A percentile compares a stretch with the other conserved stretches of the same genome.
phyloP scores from a whole-genome alignment of 2,329 filamentous ascomycete species.

The Pseudocercospora fijiensis region DNA sequence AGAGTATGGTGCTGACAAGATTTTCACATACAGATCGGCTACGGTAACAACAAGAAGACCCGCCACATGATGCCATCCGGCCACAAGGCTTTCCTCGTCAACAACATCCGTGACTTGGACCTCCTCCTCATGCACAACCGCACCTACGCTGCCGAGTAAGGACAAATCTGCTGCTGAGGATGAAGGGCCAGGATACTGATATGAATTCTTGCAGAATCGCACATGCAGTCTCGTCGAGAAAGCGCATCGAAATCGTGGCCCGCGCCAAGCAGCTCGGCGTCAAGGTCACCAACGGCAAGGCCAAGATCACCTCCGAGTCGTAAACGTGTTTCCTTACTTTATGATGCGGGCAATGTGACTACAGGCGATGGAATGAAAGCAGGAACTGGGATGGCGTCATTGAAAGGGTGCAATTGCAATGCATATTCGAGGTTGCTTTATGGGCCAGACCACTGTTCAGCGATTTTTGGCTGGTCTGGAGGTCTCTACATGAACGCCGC shows the following conservation, averaged over 20 bases:
- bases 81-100: slow-evolving; percentile 99
- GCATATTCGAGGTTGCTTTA: slow-evolving; percentile 11
- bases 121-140: slow-evolving; percentile 99
- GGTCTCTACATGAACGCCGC: slow-evolving; percentile 28
- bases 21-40: slow-evolving; percentile 73
- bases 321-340: slow-evolving; percentile 39
- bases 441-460: slow-evolving; percentile 13
- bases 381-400: slow-evolving; percentile 21
- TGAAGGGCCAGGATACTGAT: slow-evolving; percentile 39
- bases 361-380: slow-evolving; percentile 20
- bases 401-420: slow-evolving; percentile 8
- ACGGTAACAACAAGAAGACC: slow-evolving; percentile 99
- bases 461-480: slow-evolving; percentile 4
- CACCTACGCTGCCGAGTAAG: slow-evolving; percentile 97
- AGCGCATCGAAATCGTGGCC: slow-evolving; percentile 96
- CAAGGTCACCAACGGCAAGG: slow-evolving; percentile 99
- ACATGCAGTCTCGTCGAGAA: slow-evolving; percentile 96
- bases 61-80: slow-evolving; percentile 97
- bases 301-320: slow-evolving; percentile 93
- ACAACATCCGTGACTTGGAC: slow-evolving; percentile 93
- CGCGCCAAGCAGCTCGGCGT: slow-evolving; percentile 97
- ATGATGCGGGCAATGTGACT: slow-evolving; percentile 21
- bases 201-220: slow-evolving; percentile 67
- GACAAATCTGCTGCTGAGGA: slow-evolving; percentile 35
- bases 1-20: slow-evolving; percentile 21